These are phyloP conservation scores for Schizonepeta tenuifolia DNA, from an alignment of 257 asterid species.

Conservation along the genomic window DNA sequence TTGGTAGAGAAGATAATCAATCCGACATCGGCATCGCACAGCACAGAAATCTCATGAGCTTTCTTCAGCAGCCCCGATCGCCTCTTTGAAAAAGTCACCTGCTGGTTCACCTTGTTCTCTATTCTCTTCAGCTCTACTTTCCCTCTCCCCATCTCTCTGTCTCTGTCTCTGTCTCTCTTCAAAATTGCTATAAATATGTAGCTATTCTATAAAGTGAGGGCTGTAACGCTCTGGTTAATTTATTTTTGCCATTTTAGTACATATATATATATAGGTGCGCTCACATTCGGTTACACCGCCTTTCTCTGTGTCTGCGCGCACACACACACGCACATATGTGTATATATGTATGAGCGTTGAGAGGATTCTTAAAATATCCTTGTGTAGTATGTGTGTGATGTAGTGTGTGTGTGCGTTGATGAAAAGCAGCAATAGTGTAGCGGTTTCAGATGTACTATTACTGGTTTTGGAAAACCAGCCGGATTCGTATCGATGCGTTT, in stretches of 20 bases:
- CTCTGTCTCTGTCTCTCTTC: not conserved
- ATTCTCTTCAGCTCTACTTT: conserved; percentile 77
- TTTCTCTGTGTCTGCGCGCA: not conserved
- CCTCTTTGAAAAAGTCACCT: conserved; percentile 77
- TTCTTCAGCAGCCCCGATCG: conserved; percentile 72
- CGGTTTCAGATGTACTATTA: conserved; percentile 24
- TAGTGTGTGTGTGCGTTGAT: not conserved
- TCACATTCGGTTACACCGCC: not conserved
- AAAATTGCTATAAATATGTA: not conserved
- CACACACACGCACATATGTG: not conserved
- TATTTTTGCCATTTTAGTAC: not conserved
- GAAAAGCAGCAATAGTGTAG: not conserved
- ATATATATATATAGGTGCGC: not conserved
- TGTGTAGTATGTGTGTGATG: conserved; percentile 16
- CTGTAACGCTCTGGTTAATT: too few relatives aligned
- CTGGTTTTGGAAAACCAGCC: conserved; percentile 13
- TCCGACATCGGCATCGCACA: conserved; percentile 81
- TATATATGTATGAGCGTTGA: not conserved
- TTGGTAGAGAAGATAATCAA: conserved; percentile 74
- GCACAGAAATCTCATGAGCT: conserved; percentile 83
- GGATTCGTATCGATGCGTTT: not conserved
- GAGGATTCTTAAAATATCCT: not conserved
- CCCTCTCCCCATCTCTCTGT: conserved; percentile 67
- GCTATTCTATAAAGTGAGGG: not conserved
- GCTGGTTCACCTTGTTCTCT: conserved; percentile 76